Evolutionary conservation across 805 yeast genomes (phyloP), one percentile per base, ranked within the genome.

Genomic region (Yamadazyma phyllophila): DNA sequence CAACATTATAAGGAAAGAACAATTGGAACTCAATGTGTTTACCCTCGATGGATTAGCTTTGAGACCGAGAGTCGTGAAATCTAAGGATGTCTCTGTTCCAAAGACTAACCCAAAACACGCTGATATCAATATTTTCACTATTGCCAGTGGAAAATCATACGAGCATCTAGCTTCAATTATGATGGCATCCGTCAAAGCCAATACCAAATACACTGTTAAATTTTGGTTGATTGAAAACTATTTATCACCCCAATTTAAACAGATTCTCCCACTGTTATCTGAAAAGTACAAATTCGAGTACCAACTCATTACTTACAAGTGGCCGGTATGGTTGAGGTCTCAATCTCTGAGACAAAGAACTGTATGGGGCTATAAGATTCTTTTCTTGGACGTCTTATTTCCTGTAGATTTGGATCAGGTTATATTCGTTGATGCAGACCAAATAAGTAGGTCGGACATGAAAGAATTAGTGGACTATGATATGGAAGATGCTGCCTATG

Each of bases 311-410:
- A 80, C 85, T 1, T 92, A 87, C 62, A 84, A 85, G 51, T 92
- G 99, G 99, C 99, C 99, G 11, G 62, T 71, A 8, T 92, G 97
- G 96, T 69, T 92, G 15, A 76, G 91, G 41, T 75, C 76, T 2
- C 98, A 92, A 65, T 63, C 83, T 31, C 92, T 85, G 52, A 80
- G 80, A 56, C 90, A 84, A 57, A 74, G 97, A 50, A 81, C 83
- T 2, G 80, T 89, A 42, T 88, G 96, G 90, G 96, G 94, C 3
- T 88, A 85, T 60, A 92, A 92, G 62, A 83, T 91, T 30, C 66
- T 92, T 41, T 89, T 92, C 56, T 66, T 90, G 51, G 99, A 92
- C 66, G 91, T 86, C 1, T 59, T 94, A 39, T 89, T 92, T 61
- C 98, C 98, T 1, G 83, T 77, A 51, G 79, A 79, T 44, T 71